Base-by-base conservation (phyloP, 2,329 filamentous ascomycete species). In the Colletotrichum endophyticum region DNA sequence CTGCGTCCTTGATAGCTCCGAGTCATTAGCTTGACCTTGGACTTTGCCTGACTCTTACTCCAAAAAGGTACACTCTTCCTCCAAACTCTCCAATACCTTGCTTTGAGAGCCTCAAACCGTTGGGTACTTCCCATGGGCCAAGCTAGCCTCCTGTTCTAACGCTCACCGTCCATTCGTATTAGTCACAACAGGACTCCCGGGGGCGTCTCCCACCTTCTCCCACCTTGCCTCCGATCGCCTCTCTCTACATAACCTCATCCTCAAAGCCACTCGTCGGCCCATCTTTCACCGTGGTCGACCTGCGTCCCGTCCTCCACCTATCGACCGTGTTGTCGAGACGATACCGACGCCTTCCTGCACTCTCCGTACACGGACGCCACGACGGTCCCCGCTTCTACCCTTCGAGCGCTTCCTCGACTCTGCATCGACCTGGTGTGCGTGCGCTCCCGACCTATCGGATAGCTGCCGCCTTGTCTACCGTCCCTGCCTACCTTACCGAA, bases 371-470 rank as follows among this genome's bases (percentile, higher is more conserved):
- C 75, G 67, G 72, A 75, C 72, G 62, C n/a, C 36, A 56, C 67
- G 62, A 74, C 67, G 75, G 72, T 57, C 72, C 72, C 49, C 63
- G 63, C 70, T 73, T 69, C 64, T 49, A 62, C 57, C 68, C 68
- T 72, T 66, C 39, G 61, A 72, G 32, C 70, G 53, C 69, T 68
- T 62, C 63, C 72, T 75, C 61, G 64, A 56, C 36, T 75, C 72
- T 71, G 61, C 53, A 75, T 71, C 75, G 22, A 67, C 66, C 64
- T 71, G 61, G 70, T 70, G 67, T 30, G 59, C 61, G 70, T 76
- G 70, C 73, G 59, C 49, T 30, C 36, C 59, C 67, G 61, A 78
- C 81, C 79, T 83, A 82, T 83, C 83, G 80, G 81, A 83, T 82
- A 84, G 79, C 79, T 81, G 76, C 81, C 80, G 75, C 75, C 75